A percentile compares a stretch with the other conserved stretches of the same genome.
These are phyloP conservation scores for Pseudonectria foliicola DNA, from an alignment of 2,329 filamentous ascomycete species.

Conservation along the genomic window DNA sequence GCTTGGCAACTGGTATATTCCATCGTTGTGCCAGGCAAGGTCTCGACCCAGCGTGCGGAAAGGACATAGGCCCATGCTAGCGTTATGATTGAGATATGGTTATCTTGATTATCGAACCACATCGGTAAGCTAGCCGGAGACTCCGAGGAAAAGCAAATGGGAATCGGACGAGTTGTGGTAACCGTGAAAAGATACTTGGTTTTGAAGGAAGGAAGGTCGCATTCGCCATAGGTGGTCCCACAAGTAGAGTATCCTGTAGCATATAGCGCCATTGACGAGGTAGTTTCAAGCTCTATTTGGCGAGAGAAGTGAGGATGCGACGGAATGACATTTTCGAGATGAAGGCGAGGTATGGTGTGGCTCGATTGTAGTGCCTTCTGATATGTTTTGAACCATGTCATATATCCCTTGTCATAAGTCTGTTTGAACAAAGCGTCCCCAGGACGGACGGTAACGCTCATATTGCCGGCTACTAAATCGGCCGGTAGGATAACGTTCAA, in stretches of 20 bases:
- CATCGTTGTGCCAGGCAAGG: constrained; percentile 1
- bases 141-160: too few relatives aligned
- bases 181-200: constrained; percentile 1
- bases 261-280: neutral
- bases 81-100: constrained; percentile 3
- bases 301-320: constrained; percentile 2
- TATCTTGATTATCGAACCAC: constrained; percentile 4
- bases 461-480: too few relatives aligned
- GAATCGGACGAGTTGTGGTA: neutral
- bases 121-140: too few relatives aligned
- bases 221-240: constrained; percentile 1
- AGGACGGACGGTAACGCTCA: too few relatives aligned
- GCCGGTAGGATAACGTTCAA: too few relatives aligned
- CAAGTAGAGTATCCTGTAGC: constrained; percentile 1
- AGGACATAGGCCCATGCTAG: constrained; percentile 8
- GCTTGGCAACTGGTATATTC: constrained; percentile 6
- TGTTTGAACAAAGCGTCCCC: too few relatives aligned
- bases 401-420: too few relatives aligned
- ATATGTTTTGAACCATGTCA: too few relatives aligned
- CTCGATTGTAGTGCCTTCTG: too few relatives aligned
- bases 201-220: constrained; percentile 1
- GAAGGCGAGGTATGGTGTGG: neutral
- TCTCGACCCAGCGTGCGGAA: constrained; percentile 4
- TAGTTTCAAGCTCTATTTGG: constrained; percentile 1
- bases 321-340: constrained; percentile 3